Conservation (phyloP, 768 basidiomycete species). For the Boletus tylopilopsis region DNA sequence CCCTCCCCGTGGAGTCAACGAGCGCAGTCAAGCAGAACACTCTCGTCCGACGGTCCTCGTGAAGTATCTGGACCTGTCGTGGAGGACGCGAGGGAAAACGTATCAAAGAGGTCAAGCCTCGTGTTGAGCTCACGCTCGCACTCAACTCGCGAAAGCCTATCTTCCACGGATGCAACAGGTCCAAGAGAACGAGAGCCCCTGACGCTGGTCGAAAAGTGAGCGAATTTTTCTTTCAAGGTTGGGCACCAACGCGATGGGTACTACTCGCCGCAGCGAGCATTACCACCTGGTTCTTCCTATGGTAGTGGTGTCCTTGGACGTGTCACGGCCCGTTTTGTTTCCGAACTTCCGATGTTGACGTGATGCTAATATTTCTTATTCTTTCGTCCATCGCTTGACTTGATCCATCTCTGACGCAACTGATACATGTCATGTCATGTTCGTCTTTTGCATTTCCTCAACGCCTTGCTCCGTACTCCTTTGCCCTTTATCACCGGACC, state of each 20-base stretch:
- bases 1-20: slow-evolving; percentile 24
- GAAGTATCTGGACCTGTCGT: not conserved
- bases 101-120: slow-evolving; percentile 21
- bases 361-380: not conserved
- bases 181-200: slow-evolving; percentile 38
- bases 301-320: no score
- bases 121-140: slow-evolving; percentile 10
- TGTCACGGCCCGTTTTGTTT: not conserved
- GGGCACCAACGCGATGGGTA: not conserved
- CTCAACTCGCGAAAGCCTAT: slow-evolving; percentile 19
- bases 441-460: not conserved
- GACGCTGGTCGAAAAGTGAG: slow-evolving; percentile 73
- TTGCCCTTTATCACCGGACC: not conserved
- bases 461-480: not conserved
- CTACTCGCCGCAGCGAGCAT: not conserved
- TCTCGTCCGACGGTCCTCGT: slow-evolving; percentile 2
- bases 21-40: not conserved
- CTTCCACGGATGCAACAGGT: slow-evolving; percentile 6
- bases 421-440: not conserved
- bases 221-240: slow-evolving; percentile 6
- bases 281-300: no score
- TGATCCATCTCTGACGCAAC: not conserved
- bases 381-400: not conserved
- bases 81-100: slow-evolving; percentile 8
- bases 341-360: no score